A percentile compares a stretch with the other conserved stretches of the same genome.
phyloP scores from a whole-genome alignment of 805 yeast genomes.

The Phaffomyces thermotolerans region DNA sequence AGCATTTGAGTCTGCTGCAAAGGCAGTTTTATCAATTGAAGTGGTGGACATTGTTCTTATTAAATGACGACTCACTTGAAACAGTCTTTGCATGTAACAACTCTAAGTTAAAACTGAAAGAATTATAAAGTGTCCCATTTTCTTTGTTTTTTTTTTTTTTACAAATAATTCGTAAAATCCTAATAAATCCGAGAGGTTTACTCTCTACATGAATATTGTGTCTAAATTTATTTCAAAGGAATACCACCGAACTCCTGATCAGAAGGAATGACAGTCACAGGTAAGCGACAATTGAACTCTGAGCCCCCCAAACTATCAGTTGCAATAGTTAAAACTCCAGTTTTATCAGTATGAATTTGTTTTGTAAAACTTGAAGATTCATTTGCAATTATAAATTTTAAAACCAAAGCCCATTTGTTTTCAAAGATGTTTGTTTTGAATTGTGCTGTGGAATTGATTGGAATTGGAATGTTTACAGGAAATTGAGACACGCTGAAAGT shows the following conservation, averaged over 20 bases:
- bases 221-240: constrained; percentile 17
- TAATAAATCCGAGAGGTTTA: neutral
- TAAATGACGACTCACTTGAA: constrained; percentile 7
- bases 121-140: neutral
- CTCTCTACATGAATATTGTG: neutral
- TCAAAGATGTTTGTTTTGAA: constrained; percentile 35
- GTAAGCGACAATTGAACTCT: constrained; percentile 38
- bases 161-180: neutral
- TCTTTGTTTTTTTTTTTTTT: too few species aligned
- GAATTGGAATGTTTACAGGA: constrained; percentile 28
- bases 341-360: constrained; percentile 27
- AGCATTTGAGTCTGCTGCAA: constrained; percentile 52
- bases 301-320: constrained; percentile 30
- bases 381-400: constrained; percentile 30
- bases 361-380: constrained; percentile 7
- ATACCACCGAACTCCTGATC: constrained; percentile 43
- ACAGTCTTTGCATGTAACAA: constrained; percentile 5
- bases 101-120: neutral
- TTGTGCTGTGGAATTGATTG: constrained; percentile 30
- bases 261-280: constrained; percentile 38
- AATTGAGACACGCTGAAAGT: constrained; percentile 23
- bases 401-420: constrained; percentile 29
- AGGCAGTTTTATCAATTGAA: constrained; percentile 9
- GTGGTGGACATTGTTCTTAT: constrained; percentile 4
- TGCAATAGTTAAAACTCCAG: constrained; percentile 29